A percentile compares a stretch with the other conserved stretches of the same genome.
Conservation (phyloP, 2,329 filamentous ascomycete genomes). For the Trichoderma cornu-damae region DNA sequence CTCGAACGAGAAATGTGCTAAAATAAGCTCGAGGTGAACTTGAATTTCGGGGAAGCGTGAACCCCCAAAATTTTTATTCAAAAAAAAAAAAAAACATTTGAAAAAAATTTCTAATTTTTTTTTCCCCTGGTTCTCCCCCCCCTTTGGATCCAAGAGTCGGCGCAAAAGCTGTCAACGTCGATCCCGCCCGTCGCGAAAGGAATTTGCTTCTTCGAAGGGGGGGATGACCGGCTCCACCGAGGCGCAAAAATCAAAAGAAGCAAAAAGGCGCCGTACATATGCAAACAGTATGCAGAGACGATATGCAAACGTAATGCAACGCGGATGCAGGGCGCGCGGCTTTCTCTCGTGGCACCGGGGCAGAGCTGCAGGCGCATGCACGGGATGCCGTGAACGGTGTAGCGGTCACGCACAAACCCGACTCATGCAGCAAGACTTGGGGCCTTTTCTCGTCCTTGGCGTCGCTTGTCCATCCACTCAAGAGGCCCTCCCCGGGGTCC, state of each 20-base stretch:
- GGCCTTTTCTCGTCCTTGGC: slow-evolving; percentile 1
- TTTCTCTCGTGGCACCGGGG: background rate
- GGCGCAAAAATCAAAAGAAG: background rate
- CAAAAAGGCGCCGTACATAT: background rate
- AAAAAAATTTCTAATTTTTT: too few relatives aligned
- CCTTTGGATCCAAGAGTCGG: slow-evolving; percentile 10
- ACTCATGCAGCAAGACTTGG: slow-evolving; percentile 9
- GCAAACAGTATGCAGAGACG: background rate
- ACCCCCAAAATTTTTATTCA: too few relatives aligned
- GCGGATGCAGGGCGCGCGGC: background rate
- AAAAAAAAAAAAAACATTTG: too few relatives aligned
- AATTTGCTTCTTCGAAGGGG: background rate
- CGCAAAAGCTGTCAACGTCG: background rate
- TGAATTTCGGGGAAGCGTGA: slow-evolving; percentile 4
- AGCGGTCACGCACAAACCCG: slow-evolving; percentile 15
- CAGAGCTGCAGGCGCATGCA: slow-evolving; percentile 8
- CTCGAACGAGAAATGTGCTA: too few relatives aligned
- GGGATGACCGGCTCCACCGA: background rate
- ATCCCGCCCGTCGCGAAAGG: background rate
- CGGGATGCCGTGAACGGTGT: slow-evolving; percentile 12
- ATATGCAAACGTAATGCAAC: background rate
- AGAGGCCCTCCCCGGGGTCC: background rate
- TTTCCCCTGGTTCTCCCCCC: background rate
- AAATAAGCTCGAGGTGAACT: background rate
- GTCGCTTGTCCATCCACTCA: background rate